phyloP scores from a whole-genome alignment of 2,329 filamentous ascomycete species.

The Chaetomium globosum region DNA sequence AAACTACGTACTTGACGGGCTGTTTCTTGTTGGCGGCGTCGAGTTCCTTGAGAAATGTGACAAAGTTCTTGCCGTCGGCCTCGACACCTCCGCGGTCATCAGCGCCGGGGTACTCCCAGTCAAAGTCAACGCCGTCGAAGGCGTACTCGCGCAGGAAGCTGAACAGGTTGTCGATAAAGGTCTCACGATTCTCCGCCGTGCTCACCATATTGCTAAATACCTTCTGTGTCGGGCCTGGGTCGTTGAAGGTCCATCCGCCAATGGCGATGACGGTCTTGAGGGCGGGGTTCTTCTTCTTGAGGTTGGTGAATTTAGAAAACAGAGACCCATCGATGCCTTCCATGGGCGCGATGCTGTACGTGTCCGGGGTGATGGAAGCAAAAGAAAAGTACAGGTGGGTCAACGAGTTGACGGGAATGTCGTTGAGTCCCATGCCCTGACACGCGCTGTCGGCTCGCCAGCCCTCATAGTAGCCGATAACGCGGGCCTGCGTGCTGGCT shows the following conservation, averaged over 20 bases:
- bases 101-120: slow-evolving; percentile 10
- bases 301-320: background rate
- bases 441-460: too few species aligned
- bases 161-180: background rate
- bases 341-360: too few species aligned
- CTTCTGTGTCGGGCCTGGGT: background rate
- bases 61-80: background rate
- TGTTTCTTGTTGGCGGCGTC: slow-evolving; percentile 20
- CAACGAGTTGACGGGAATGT: too few species aligned
- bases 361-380: too few species aligned
- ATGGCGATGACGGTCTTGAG: background rate
- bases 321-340: too few species aligned
- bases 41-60: background rate
- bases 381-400: too few species aligned
- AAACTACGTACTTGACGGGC: background rate
- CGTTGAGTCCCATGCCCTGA: too few species aligned
- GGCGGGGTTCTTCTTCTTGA: background rate
- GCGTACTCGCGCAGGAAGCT: background rate
- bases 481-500: too few species aligned
- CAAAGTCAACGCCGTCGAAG: slow-evolving; percentile 9
- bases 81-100: background rate
- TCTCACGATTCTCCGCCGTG: too few species aligned
- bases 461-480: too few species aligned
- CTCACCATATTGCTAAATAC: background rate
- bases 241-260: background rate